Base-by-base conservation (phyloP, 371 early-diverging fungal species). In the Mortierella sp. region DNA sequence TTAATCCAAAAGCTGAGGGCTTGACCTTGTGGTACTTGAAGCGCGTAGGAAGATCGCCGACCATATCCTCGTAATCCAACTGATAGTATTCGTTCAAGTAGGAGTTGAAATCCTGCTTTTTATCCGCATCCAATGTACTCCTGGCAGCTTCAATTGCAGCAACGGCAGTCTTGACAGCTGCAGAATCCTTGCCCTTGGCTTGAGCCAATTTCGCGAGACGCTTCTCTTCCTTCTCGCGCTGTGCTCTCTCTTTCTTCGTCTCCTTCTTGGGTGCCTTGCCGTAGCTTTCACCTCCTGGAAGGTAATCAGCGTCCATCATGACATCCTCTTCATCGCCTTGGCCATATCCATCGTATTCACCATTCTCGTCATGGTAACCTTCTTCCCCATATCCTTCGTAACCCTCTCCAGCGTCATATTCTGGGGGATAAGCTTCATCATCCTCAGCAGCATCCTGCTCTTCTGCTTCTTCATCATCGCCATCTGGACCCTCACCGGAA, bases 1-100 rank as follows among this genome's bases (percentile, higher is more conserved):
- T 86, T 26, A 98, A 83, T 19, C 97, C 97, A 76, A 85, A 97
- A 49, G 87, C 75, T 8, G 92, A 90, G 0, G 92, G 72, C 66
- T 90, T 88, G 15, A 95, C 94, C 80, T 93, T 87, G 40, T 87
- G 82, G 86, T 98, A 98, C 80, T 95, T 96, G 88, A 97, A 98
- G 53, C 96, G 87, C 0, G 95, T 95, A 4, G 94, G 93, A 22
- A 94, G 49, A 72, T 93, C 97, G 34, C 93, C 96, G 68, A 92
- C 89, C 72, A 96, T 91, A 80, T 97, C 98, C 83, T 98, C 97
- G 78, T 95, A 95, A 81, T 95, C 93, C n/a, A 98, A 87, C 49
- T 94, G 89, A 82, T 96, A 95, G 82, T 93, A 93, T 64, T 98
- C 95, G 47, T 97, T 96, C 86, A 96, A 75, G 59, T 94, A 89